A percentile compares a stretch with the other conserved stretches of the same genome.
Evolutionary conservation across 768 basidiomycete genomes (phyloP).

Genomic region (Leccinum broughii): DNA sequence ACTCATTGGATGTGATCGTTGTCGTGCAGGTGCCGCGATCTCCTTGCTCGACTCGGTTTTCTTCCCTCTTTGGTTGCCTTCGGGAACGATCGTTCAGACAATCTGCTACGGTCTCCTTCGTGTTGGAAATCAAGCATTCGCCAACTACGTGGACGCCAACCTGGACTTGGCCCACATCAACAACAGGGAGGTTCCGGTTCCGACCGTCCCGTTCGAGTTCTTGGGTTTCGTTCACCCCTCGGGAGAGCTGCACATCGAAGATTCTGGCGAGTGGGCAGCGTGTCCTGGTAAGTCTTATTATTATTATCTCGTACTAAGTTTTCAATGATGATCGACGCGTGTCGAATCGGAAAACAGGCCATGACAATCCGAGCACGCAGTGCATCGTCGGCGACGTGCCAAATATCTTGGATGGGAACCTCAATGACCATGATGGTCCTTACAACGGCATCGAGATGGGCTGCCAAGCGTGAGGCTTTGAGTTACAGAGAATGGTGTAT

Average conservation of each 20-base stretch:
- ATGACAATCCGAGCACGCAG: constrained; percentile 55
- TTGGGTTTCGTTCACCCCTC: constrained; percentile 42
- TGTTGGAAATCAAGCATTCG: background rate
- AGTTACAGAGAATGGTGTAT: too few relatives aligned
- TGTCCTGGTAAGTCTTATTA: constrained; percentile 46
- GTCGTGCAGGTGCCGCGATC: constrained; percentile 36
- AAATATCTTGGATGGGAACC: constrained; percentile 44
- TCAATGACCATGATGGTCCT: constrained; percentile 47
- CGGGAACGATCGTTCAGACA: background rate
- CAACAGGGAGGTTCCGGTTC: constrained; percentile 46
- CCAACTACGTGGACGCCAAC: constrained; percentile 33
- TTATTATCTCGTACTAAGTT: background rate
- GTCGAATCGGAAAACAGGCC: constrained; percentile 32
- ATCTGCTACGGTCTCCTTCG: constrained; percentile 26
- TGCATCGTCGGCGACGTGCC: constrained; percentile 28
- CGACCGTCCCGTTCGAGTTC: constrained; percentile 36
- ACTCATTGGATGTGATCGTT: background rate
- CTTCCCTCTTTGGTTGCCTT: background rate
- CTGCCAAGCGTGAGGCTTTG: constrained; percentile 8
- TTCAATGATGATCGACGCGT: background rate
- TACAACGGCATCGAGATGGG: constrained; percentile 33
- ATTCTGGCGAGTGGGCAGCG: constrained; percentile 48
- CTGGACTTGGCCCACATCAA: constrained; percentile 52
- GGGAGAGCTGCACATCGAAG: constrained; percentile 47
- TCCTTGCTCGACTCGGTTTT: constrained; percentile 17